phyloP scores from a whole-genome alignment of 139 green algal genomes.

The Chlorella sorokiniana region DNA sequence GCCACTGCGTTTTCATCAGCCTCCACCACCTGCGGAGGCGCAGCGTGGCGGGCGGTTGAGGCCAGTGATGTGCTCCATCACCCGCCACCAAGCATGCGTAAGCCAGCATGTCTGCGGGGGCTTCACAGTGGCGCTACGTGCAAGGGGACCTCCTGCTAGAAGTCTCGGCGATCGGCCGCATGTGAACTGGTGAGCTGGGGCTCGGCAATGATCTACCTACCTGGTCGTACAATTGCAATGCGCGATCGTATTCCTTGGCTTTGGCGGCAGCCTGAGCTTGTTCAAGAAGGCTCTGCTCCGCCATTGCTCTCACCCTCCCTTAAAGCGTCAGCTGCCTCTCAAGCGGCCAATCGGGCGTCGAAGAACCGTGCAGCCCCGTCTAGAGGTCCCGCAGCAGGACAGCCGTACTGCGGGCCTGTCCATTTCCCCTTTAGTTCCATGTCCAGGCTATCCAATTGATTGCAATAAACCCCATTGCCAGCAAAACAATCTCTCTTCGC shows the following conservation, averaged over 20 bases:
- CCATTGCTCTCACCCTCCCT: not conserved
- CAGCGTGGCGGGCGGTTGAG: not conserved
- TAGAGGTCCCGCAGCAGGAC: too few species aligned
- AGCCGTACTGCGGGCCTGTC: too few species aligned
- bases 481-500: too few species aligned
- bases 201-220: not conserved
- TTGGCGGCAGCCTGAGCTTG: not conserved
- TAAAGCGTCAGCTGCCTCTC: not conserved
- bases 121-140: not conserved
- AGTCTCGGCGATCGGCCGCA: not conserved
- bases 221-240: conserved; percentile 42
- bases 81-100: too few species aligned
- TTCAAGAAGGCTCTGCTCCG: not conserved
- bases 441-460: too few species aligned
- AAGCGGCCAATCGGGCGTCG: not conserved
- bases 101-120: too few species aligned
- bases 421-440: too few species aligned
- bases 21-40: not conserved
- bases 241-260: conserved; percentile 27
- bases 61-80: too few species aligned
- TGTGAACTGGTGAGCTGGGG: not conserved
- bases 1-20: not conserved
- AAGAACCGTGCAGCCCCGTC: too few species aligned
- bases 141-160: not conserved
- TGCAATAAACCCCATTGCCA: too few species aligned